These are phyloP conservation scores for Barnettozyma salicaria DNA, from an alignment of 805 yeast species.

Conservation along the genomic window DNA sequence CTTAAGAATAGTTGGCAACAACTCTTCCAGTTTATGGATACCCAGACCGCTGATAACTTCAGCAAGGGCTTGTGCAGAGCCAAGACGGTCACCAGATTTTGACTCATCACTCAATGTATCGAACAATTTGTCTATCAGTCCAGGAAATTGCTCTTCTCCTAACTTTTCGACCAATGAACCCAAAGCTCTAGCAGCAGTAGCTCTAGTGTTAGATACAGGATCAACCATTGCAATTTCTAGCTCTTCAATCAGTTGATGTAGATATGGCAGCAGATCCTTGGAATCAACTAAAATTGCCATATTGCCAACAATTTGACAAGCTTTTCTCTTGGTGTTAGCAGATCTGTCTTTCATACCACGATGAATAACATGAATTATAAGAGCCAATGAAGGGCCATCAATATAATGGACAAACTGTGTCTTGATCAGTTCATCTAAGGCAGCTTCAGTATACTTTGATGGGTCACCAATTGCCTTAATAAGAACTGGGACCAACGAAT, in stretches of 20 bases:
- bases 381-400: slow-evolving; percentile 95
- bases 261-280: slow-evolving; percentile 78
- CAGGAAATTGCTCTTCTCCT: slow-evolving; percentile 95
- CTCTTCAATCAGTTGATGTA: slow-evolving; percentile 70
- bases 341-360: slow-evolving; percentile 94
- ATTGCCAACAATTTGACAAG: slow-evolving; percentile 97
- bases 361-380: slow-evolving; percentile 89
- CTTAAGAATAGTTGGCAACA: slow-evolving; percentile 71
- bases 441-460: slow-evolving; percentile 79
- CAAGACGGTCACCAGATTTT: slow-evolving; percentile 86
- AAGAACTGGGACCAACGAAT: slow-evolving; percentile 78
- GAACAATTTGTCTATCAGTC: slow-evolving; percentile 73
- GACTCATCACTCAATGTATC: slow-evolving; percentile 69
- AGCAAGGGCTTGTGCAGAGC: slow-evolving; percentile 94
- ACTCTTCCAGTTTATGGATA: slow-evolving; percentile 75
- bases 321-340: slow-evolving; percentile 86
- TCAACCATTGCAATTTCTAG: slow-evolving; percentile 95
- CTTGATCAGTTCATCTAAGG: slow-evolving; percentile 75
- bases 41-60: slow-evolving; percentile 95
- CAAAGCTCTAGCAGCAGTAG: slow-evolving; percentile 94
- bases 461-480: slow-evolving; percentile 96
- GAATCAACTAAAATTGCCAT: slow-evolving; percentile 95
- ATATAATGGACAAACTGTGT: slow-evolving; percentile 96
- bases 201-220: slow-evolving; percentile 95
- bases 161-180: slow-evolving; percentile 94